A percentile compares a stretch with the other conserved stretches of the same genome.
Evolutionary conservation across 345 rosid genomes (phyloP).

Genomic region (Abelmoschus esculentus): DNA sequence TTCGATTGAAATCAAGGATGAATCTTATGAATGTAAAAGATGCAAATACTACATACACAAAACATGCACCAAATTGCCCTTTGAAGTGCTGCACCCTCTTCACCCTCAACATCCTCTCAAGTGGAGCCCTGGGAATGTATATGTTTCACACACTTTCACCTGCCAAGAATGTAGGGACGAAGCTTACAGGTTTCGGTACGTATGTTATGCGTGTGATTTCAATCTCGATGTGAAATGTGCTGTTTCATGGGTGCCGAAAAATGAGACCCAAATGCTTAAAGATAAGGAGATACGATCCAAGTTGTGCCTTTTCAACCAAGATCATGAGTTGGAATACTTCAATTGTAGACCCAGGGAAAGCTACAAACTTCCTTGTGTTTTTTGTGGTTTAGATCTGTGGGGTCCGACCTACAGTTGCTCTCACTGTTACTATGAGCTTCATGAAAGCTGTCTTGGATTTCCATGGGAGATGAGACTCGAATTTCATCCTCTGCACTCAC

Average conservation of each 20-base stretch:
- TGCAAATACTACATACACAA: conserved; percentile 9
- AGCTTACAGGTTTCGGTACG: background rate
- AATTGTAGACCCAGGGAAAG: background rate
- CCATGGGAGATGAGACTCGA: background rate
- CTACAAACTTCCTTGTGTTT: background rate
- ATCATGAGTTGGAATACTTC: background rate
- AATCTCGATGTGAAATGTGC: conserved; percentile 13
- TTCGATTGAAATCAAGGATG: background rate
- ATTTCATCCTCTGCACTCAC: background rate
- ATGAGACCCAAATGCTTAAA: background rate
- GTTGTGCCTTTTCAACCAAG: conserved; percentile 9
- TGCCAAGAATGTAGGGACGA: background rate
- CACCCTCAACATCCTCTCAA: conserved; percentile 13
- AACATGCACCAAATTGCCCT: conserved; percentile 8
- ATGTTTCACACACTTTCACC: background rate
- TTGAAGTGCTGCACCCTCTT: background rate
- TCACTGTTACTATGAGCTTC: background rate
- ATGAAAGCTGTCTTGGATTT: background rate
- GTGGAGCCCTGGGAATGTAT: background rate
- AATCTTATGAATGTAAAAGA: background rate
- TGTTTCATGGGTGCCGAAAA: too few species aligned
- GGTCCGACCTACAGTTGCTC: background rate
- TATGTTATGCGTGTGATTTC: conserved; percentile 10
- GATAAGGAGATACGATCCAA: background rate
- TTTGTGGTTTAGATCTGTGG: background rate